Evolutionary conservation across 2,329 filamentous ascomycete species (phyloP).

Genomic region (Neonectria magnoliae): DNA sequence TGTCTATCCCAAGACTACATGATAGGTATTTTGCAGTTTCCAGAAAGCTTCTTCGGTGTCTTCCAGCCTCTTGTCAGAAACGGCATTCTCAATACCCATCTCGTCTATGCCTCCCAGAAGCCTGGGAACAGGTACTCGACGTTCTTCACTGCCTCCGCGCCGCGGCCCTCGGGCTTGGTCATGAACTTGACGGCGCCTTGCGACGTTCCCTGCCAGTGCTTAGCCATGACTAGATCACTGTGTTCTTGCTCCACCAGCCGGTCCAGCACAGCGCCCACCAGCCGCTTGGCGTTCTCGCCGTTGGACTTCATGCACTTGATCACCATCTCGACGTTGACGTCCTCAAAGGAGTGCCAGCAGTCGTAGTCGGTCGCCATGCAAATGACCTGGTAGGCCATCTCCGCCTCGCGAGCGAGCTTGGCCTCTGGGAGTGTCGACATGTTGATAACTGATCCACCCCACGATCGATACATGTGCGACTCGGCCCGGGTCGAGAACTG

Average conservation of each 20-base stretch:
- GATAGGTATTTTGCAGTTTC: not conserved
- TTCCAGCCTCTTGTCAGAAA: conserved; percentile 2
- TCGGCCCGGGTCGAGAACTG: conserved; percentile 97
- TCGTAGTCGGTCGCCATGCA: conserved; percentile 99
- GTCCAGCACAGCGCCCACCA: conserved; percentile 89
- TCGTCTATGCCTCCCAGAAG: conserved; percentile 64
- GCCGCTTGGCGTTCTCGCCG: conserved; percentile 82
- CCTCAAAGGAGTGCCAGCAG: conserved; percentile 88
- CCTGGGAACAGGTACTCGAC: conserved; percentile 89
- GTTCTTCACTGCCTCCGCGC: conserved; percentile 79
- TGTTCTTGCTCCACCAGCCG: conserved; percentile 83
- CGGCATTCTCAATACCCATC: not conserved
- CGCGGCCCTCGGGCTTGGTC: conserved; percentile 81
- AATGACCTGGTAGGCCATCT: conserved; percentile 97
- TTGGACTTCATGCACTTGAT: conserved; percentile 97
- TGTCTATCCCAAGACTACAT: not conserved
- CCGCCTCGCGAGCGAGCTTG: conserved; percentile 94
- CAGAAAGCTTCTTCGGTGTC: not conserved
- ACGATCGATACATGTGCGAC: conserved; percentile 92
- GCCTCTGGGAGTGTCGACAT: conserved; percentile 97
- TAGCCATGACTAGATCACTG: conserved; percentile 77
- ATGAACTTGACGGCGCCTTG: conserved; percentile 83
- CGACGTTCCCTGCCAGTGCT: conserved; percentile 80
- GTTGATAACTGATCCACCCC: conserved; percentile 96
- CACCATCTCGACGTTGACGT: conserved; percentile 96